Evolutionary conservation across 768 basidiomycete species (phyloP), one percentile per base, ranked within the genome.

Genomic region (Tylopilus sp.): DNA sequence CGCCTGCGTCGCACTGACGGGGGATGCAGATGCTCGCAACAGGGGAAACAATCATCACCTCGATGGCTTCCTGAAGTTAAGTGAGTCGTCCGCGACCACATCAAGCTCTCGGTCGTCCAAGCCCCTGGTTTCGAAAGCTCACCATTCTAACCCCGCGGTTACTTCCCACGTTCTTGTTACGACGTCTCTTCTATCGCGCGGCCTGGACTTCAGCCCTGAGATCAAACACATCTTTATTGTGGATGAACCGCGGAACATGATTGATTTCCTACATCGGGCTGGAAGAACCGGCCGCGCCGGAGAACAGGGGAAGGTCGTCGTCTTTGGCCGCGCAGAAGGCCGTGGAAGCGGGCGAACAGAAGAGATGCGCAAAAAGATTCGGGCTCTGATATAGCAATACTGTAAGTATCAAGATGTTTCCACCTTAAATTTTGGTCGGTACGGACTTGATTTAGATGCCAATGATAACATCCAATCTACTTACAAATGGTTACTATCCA

Each of bases 201-300:
- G 94, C 2, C 79, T 95, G 2, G 94, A 97, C 67, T 97, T 97
- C 61, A 74, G 83, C 13, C 84, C 91, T 0, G 72, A 73, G 4
- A 81, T 95, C 58, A 77, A 79, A 55, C 83, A 94, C 60, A 88
- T 95, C 3, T 86, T 97, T 66, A 85, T 95, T 57, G 77, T 90
- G 21, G 94, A 95, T 58, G 82, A 88, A 62, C 93, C 94, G 18
- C 74, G 88, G 57, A 95, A 92, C 65, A 88, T 88, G 77, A 79
- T 95, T 35, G 94, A 97, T 67, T 95, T 95, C 65, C 67, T 97
- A 53, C 94, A 97, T 70, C 83, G 94, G 4, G 94, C 94, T 0
- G 94, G 94, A 15, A 73, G 94, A 42, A 79, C 88, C 0, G 92
- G 85, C 2, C 73, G 92, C 26, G 91, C 90, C 4, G 89, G 89